Evolutionary conservation across 2,329 filamentous ascomycete genomes (phyloP).

Genomic region (Shiraia sp.): DNA sequence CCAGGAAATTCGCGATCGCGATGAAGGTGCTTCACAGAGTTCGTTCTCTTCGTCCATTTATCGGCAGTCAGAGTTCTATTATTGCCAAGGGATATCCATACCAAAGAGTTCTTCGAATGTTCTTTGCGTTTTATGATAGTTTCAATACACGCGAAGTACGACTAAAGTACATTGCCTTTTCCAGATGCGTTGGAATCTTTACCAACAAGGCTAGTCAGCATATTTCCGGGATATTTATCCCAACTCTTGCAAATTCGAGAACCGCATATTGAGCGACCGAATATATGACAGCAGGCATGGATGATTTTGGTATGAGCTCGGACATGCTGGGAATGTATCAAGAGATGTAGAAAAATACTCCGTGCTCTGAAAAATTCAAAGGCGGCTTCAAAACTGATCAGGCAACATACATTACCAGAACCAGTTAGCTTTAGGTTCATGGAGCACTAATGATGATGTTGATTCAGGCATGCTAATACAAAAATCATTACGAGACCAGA

Average conservation of each 20-base stretch:
- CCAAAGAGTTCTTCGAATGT: constrained; percentile 34
- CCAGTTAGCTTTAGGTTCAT: too few relatives aligned
- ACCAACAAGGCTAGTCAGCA: constrained; percentile 16
- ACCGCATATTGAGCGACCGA: constrained; percentile 23
- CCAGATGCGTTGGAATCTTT: too few relatives aligned
- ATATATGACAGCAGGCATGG: constrained; percentile 9
- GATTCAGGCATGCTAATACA: too few relatives aligned
- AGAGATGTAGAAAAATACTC: constrained; percentile 14
- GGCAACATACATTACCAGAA: constrained; percentile 10
- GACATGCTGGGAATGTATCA: constrained; percentile 22
- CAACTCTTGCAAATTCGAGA: constrained; percentile 27
- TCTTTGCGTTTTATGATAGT: constrained; percentile 35
- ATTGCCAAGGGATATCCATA: constrained; percentile 23
- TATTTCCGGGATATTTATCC: constrained; percentile 29
- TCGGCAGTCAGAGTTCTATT: constrained; percentile 24
- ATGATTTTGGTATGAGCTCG: constrained; percentile 30
- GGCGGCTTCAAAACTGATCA: constrained; percentile 8
- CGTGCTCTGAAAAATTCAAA: constrained; percentile 7
- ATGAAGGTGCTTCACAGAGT: constrained; percentile 28
- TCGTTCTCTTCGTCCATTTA: constrained; percentile 31
- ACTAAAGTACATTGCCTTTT: constrained; percentile 21
- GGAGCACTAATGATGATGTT: too few relatives aligned
- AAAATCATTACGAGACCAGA: too few relatives aligned
- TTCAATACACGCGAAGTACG: constrained; percentile 13
- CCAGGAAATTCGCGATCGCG: constrained; percentile 10